A percentile compares a stretch with the other conserved stretches of the same genome.
phyloP scores from a whole-genome alignment of 208 protist genomes.

The Leishmania amazonensis region DNA sequence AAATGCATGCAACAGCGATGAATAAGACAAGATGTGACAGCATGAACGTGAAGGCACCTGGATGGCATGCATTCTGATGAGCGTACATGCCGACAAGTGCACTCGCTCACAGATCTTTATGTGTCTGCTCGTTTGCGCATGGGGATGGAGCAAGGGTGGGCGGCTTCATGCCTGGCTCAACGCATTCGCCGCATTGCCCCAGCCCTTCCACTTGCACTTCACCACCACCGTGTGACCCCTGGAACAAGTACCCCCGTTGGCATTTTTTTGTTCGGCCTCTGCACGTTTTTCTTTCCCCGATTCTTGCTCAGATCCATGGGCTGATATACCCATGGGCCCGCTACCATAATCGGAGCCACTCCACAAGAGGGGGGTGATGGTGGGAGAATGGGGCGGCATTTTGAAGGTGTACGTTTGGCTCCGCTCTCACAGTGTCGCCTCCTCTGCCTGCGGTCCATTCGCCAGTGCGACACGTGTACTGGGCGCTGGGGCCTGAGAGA shows the following conservation, averaged over 20 bases:
- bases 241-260: background rate
- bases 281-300: background rate
- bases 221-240: background rate
- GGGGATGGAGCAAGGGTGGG: background rate
- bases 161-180: background rate
- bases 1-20: too few species aligned
- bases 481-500: background rate
- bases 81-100: background rate
- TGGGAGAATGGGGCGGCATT: background rate
- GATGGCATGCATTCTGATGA: too few species aligned
- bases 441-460: background rate
- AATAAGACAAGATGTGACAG: too few species aligned
- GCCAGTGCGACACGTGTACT: background rate
- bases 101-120: background rate
- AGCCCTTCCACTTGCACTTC: background rate
- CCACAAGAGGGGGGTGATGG: background rate
- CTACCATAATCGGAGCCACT: background rate
- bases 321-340: background rate
- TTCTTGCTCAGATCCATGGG: background rate
- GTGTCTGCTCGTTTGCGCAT: background rate
- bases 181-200: background rate
- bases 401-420: background rate
- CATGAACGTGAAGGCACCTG: too few species aligned
- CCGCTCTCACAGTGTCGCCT: background rate
- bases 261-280: background rate